These are phyloP conservation scores for Microascus cirrosus DNA, from an alignment of 2,329 filamentous ascomycete genomes.

Conservation along the genomic window DNA sequence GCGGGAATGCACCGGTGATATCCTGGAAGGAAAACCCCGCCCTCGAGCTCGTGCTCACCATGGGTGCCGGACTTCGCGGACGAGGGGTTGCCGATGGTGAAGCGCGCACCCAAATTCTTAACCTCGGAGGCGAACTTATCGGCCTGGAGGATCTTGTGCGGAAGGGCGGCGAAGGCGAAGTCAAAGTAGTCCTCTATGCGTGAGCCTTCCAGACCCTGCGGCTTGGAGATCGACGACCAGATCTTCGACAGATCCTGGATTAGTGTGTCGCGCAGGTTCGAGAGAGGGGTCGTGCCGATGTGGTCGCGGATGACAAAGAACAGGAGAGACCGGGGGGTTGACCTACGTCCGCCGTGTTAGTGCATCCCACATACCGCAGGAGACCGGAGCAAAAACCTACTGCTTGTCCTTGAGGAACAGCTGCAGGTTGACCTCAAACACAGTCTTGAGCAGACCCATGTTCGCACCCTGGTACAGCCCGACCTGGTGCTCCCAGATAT, in stretches of 20 bases:
- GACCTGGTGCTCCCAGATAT: conserved; percentile 99
- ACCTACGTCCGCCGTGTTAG: conserved; percentile 34
- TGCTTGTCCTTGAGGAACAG: conserved; percentile 92
- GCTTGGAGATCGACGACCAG: conserved; percentile 89
- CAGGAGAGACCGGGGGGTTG: conserved; percentile 77
- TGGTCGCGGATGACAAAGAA: conserved; percentile 99
- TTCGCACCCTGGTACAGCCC: conserved; percentile 97
- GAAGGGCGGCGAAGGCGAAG: conserved; percentile 90
- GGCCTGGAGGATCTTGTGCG: conserved; percentile 92
- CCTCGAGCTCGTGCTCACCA: conserved; percentile 61
- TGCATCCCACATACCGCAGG: background rate
- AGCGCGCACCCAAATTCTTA: conserved; percentile 66
- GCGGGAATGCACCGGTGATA: conserved; percentile 95
- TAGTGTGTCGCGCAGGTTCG: conserved; percentile 82
- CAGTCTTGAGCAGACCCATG: conserved; percentile 96
- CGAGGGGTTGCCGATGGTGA: conserved; percentile 63
- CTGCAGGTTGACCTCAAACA: conserved; percentile 97
- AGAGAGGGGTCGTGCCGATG: conserved; percentile 79
- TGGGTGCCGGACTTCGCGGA: conserved; percentile 51
- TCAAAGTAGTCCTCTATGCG: conserved; percentile 97
- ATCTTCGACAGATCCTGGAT: conserved; percentile 85
- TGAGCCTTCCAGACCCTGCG: conserved; percentile 74
- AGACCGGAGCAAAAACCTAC: conserved; percentile 35
- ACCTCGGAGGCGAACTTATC: conserved; percentile 82
- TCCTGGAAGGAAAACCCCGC: conserved; percentile 79